These are phyloP conservation scores for Zoysia japonica DNA, from an alignment of 176 grass and related monocot species.

Conservation along the genomic window DNA sequence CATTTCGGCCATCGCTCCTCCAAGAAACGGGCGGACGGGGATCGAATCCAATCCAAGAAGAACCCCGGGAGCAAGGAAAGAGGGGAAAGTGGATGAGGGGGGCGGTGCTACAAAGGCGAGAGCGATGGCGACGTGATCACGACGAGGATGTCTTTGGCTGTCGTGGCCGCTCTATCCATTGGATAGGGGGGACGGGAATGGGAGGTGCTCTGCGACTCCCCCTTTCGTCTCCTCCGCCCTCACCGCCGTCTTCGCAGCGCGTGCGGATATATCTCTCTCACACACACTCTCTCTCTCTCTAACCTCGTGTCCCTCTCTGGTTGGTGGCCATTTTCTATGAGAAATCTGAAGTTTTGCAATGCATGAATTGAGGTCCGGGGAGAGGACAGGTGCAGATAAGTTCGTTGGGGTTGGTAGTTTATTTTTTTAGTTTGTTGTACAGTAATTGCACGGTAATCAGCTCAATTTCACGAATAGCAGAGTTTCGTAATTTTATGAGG, in stretches of 20 bases:
- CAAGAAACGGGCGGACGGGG: slow-evolving; percentile 32
- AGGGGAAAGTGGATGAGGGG: neutral
- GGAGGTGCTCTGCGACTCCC: slow-evolving; percentile 24
- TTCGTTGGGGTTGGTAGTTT: slow-evolving; percentile 25
- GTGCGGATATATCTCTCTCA: neutral
- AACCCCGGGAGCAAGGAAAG: slow-evolving; percentile 14
- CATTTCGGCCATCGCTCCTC: slow-evolving; percentile 53
- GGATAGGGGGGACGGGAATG: neutral
- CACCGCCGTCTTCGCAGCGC: neutral
- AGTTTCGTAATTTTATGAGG: no score
- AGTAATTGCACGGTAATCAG: no score
- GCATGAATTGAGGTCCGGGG: neutral
- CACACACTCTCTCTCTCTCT: neutral
- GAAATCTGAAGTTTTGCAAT: neutral
- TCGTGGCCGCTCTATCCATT: slow-evolving; percentile 56
- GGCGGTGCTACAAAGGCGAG: slow-evolving; percentile 51
- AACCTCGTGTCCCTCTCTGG: neutral
- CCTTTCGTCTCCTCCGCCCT: neutral
- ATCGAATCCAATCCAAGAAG: slow-evolving; percentile 43
- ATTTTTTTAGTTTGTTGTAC: neutral
- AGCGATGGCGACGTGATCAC: slow-evolving; percentile 40
- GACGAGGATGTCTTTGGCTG: slow-evolving; percentile 56
- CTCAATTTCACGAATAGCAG: no score
- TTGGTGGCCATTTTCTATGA: no score
- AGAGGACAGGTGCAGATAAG: slow-evolving; percentile 36